Evolutionary conservation across 1,284 basidiomycete species (phyloP).

Genomic region (Rhodofomes roseus): DNA sequence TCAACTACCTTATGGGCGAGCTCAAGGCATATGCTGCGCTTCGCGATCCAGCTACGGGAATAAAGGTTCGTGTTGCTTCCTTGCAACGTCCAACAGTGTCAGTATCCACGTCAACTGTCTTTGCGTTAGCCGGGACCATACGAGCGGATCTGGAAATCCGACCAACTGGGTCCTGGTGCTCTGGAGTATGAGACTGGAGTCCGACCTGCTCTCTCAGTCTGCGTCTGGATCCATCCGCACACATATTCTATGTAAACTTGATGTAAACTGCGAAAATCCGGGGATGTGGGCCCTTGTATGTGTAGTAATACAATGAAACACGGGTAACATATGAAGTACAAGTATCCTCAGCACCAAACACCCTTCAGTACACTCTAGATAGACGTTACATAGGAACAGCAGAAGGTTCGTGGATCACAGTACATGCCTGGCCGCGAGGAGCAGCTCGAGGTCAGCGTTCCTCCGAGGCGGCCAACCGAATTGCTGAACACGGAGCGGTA

Average conservation of each 20-base stretch:
- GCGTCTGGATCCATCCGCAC: no score
- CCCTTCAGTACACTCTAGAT: neutral
- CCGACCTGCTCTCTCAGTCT: no score
- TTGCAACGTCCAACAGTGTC: neutral
- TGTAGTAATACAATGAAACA: no score
- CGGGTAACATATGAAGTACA: neutral
- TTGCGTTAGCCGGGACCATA: neutral
- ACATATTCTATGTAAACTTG: no score
- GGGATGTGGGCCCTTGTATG: no score
- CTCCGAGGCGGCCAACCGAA: neutral
- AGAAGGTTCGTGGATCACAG: neutral
- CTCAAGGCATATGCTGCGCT: neutral
- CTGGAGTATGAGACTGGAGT: no score
- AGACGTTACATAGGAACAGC: neutral
- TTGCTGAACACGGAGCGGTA: neutral
- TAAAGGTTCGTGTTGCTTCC: neutral
- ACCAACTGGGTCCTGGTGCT: neutral
- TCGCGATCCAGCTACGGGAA: neutral
- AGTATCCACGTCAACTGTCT: neutral
- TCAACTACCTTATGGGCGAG: neutral
- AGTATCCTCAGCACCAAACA: neutral
- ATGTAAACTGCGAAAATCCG: no score
- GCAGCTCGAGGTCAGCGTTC: neutral
- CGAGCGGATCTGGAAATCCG: neutral
- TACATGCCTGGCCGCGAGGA: neutral